A percentile compares a stretch with the other conserved stretches of the same genome.
Conservation (phyloP, 1,284 basidiomycete species). For the Cutaneotrichosporon dermatis region DNA sequence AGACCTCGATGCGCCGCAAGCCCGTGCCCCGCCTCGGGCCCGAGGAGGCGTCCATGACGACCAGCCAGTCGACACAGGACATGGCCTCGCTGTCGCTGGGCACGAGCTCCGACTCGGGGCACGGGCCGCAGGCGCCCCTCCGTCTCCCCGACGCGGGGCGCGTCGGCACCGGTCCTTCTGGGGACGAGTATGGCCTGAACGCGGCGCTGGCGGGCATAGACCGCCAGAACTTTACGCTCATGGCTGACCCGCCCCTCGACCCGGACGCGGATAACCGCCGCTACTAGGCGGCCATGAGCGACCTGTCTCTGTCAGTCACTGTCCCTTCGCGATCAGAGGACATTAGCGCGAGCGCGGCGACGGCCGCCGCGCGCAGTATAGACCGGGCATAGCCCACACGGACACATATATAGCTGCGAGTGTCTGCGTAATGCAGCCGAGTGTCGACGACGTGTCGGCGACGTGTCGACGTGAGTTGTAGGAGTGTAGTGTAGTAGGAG, state of each 20-base stretch:
- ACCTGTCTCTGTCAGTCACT: too few relatives aligned
- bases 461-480: too few relatives aligned
- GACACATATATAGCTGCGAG: too few relatives aligned
- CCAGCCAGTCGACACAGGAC: neutral
- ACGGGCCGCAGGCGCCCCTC: neutral
- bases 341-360: too few relatives aligned
- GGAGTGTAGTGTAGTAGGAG: too few relatives aligned
- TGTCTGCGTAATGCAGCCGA: too few relatives aligned
- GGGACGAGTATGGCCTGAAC: conserved; percentile 13
- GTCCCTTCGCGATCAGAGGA: too few relatives aligned
- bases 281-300: neutral
- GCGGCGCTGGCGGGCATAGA: conserved; percentile 9
- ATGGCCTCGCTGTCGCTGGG: neutral
- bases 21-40: conserved; percentile 16
- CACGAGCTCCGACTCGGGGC: neutral
- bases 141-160: neutral
- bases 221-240: conserved; percentile 10
- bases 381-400: too few relatives aligned
- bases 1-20: conserved; percentile 19
- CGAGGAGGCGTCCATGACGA: neutral
- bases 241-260: conserved; percentile 18
- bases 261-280: neutral
- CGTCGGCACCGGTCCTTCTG: neutral
- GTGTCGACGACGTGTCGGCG: too few relatives aligned
- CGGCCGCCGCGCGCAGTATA: too few relatives aligned